Base-by-base conservation (phyloP, 352 stramenopile genomes). In the Phytophthora uliginosa region DNA sequence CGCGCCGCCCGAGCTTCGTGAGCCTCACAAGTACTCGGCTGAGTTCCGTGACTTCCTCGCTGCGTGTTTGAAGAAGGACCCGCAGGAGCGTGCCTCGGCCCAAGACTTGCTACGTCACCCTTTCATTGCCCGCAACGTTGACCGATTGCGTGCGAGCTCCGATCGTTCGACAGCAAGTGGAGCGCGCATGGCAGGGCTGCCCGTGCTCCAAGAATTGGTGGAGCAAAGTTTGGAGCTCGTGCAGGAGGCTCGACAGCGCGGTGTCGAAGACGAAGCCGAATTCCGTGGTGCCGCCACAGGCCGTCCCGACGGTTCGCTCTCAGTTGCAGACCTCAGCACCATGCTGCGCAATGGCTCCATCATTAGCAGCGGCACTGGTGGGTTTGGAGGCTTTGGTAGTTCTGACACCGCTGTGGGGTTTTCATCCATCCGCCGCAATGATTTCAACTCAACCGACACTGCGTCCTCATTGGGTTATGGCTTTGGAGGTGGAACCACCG, bases 191-290 rank as follows among this genome's bases (percentile, higher is more conserved):
- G 31, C 48, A 4, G 87, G 87, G 1, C 67, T 94, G 0, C 77
- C 84, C 3, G 78, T 92, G 26, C 73, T 95, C 0, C 83, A 93
- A 61, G 86, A 95, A 58, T 74, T 95, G 17, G 84, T 91, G 20
- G 86, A 94, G 57, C 77, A 91, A 54, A 94, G 84, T 59, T 66
- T 90, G 12, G 85, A 94, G 59, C 77, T 91, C 7, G 71, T 95
- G 8, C 69, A 78, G 17, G 79, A 90, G 12, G 82, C 84, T 18
- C 73, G 88, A 20, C 82, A 88, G n/a, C 72, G 45, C 10, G 63
- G 77, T 18, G 66, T 71, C 17, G 79, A 92, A 65, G 84, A 91
- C 47, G 86, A 91, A 67, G 78, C 71, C 42, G 83, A 83, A 13
- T 90, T 86, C 58, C 77, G 83, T 64, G 84, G 54, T 54, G 73